Percentiles rank a stretch among this genome's conserved stretches.
Evolutionary conservation across 2,329 filamentous ascomycete species (phyloP).

Genomic region (Phoma sp.): DNA sequence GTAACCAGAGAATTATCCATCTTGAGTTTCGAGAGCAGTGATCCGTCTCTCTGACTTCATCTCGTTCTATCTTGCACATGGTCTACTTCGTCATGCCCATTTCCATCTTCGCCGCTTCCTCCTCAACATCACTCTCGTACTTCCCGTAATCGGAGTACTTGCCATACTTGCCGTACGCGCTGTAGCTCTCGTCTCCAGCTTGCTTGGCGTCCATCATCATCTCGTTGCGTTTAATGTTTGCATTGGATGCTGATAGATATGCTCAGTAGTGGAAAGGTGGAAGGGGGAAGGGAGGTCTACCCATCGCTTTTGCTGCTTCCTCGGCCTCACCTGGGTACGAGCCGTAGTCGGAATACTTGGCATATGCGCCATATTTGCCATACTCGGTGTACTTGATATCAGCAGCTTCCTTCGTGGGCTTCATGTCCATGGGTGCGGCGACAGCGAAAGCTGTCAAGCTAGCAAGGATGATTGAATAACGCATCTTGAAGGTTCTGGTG

Average conservation of each 20-base stretch:
- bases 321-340: neutral
- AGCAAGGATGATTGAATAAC: slow-evolving; percentile 19
- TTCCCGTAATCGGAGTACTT: slow-evolving; percentile 2
- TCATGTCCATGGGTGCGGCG: slow-evolving; percentile 20
- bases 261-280: neutral
- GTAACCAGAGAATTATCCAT: neutral
- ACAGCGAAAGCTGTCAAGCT: slow-evolving; percentile 14
- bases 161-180: slow-evolving; percentile 9
- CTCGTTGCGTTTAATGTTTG: slow-evolving; percentile 7
- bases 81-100: neutral
- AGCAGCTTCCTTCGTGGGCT: slow-evolving; percentile 3
- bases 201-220: neutral
- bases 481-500: slow-evolving; percentile 22
- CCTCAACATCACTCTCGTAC: slow-evolving; percentile 9
- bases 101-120: slow-evolving; percentile 10
- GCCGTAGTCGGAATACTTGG: neutral
- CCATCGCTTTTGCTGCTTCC: slow-evolving; percentile 2
- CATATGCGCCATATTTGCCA: slow-evolving; percentile 3
- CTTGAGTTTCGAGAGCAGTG: too few relatives aligned
- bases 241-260: neutral
- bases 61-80: neutral
- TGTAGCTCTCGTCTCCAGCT: slow-evolving; percentile 12
- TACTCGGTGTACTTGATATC: slow-evolving; percentile 10
- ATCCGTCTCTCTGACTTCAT: too few relatives aligned
- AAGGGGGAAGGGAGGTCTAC: neutral